Evolutionary conservation across 2,329 filamentous ascomycete genomes (phyloP).

Genomic region (Penicillium sp.): DNA sequence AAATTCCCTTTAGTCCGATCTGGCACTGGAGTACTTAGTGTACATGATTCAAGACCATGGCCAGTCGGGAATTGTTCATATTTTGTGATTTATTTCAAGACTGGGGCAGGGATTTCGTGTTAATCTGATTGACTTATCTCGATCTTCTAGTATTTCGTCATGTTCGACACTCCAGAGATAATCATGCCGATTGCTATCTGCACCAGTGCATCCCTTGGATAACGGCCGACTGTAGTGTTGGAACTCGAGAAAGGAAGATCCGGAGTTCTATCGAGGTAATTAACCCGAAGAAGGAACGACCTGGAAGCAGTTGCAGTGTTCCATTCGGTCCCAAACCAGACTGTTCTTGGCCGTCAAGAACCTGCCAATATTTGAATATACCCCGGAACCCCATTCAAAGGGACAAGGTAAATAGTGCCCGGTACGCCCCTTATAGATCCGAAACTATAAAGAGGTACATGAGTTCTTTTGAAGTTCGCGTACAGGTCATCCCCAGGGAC

Average conservation of each 20-base stretch:
- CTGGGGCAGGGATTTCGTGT: neutral
- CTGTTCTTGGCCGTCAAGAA: neutral
- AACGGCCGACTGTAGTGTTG: neutral
- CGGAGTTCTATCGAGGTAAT: neutral
- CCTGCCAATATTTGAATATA: neutral
- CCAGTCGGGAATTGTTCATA: neutral
- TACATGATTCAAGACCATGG: neutral
- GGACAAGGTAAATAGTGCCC: too few species aligned
- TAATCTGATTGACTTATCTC: neutral
- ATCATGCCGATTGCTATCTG: neutral
- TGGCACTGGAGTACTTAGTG: neutral
- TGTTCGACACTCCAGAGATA: neutral
- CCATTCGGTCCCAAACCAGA: neutral
- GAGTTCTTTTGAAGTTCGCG: neutral
- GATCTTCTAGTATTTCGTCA: neutral
- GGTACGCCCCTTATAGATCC: neutral
- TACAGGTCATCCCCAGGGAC: neutral
- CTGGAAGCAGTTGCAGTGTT: neutral
- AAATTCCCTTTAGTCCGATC: neutral
- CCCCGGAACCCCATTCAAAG: neutral
- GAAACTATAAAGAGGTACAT: neutral
- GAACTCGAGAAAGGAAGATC: neutral
- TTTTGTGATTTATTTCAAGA: neutral
- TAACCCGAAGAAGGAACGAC: neutral
- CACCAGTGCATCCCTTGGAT: neutral